Evolutionary conservation across 352 stramenopile species (phyloP), one percentile per base, ranked within the genome.

Genomic region (Phytophthora nicotianae): DNA sequence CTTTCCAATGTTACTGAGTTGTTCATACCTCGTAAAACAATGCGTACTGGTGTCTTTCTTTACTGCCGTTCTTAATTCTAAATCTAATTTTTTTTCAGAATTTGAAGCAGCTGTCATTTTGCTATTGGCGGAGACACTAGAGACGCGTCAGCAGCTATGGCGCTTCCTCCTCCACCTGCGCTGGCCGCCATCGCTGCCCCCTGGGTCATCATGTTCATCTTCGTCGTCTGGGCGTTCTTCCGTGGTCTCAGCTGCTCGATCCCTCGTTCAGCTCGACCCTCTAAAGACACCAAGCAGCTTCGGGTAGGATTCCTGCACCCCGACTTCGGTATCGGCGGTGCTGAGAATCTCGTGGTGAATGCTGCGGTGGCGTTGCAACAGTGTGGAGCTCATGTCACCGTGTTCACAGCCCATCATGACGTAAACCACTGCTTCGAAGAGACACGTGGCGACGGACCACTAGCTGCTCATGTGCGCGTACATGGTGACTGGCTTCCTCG

Each of bases 391-490:
- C 63, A 85, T 20, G 91, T 99, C 5, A 81, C 80, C 13, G 93
- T 99, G 50, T 98, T 98, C 67, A 99, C 97, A 21, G 96, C 97
- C 14, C 95, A 98, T 66, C 98, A 98, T 71, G 95, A 98, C 51
- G 68, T 86, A 5, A 68, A 76, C 16, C 95, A 98, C 67, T 99
- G 95, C 82, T 99, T 99, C 68, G 81, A 94, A 58, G 94, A 98
- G 74, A 98, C 93, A 35, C 76, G 77, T 29, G 82, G 81, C 49
- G 72, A 95, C 64, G 91, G 90, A 27, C 64, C 68, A 11, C 69
- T 98, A 19, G 86, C 81, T 2, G 49, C 75, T 3, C 82, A 78
- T 45, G 86, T 99, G 17, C 69, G 86, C 19, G 87, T 99, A 16
- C 79, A 97, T 47, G 97, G 96, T 0, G 85, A 96, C 52, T 99